Evolutionary conservation across 2,329 filamentous ascomycete species (phyloP).

Genomic region (Orbilia oligospora): DNA sequence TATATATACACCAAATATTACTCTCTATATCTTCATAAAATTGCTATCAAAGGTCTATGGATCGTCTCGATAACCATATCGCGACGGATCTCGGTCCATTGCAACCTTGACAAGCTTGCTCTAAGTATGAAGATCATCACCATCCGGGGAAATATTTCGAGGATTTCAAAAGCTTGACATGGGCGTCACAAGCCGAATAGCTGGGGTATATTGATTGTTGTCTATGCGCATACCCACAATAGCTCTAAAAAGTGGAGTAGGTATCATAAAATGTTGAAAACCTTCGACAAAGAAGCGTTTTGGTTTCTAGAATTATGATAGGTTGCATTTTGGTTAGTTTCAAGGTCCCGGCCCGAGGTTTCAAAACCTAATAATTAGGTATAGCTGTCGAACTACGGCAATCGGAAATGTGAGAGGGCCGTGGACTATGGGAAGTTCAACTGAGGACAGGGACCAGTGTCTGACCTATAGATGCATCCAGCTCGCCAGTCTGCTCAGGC

Average conservation of each 20-base stretch:
- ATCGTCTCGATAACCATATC: conserved; percentile 1
- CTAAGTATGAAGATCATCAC: conserved; percentile 12
- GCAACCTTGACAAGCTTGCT: conserved; percentile 1
- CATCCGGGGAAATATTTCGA: conserved; percentile 36
- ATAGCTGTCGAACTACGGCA: conserved; percentile 17
- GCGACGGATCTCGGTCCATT: background rate
- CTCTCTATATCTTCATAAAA: background rate
- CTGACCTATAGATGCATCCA: background rate
- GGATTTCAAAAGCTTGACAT: background rate
- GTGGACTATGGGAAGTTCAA: conserved; percentile 8
- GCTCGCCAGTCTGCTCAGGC: background rate
- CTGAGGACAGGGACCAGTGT: background rate
- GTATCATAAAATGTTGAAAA: background rate
- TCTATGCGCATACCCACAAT: conserved; percentile 6
- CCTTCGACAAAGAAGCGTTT: conserved; percentile 5
- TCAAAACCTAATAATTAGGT: conserved; percentile 15
- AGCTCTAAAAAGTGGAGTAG: background rate
- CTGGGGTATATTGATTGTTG: conserved; percentile 15
- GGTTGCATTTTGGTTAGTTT: conserved; percentile 7
- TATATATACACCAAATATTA: background rate
- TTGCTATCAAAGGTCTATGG: background rate
- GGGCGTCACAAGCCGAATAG: background rate
- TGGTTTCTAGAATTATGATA: conserved; percentile 11
- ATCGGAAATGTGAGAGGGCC: background rate
- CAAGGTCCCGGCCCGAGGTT: background rate